Conservation (phyloP, 352 stramenopile genomes). For the Phytophthora hybrid region DNA sequence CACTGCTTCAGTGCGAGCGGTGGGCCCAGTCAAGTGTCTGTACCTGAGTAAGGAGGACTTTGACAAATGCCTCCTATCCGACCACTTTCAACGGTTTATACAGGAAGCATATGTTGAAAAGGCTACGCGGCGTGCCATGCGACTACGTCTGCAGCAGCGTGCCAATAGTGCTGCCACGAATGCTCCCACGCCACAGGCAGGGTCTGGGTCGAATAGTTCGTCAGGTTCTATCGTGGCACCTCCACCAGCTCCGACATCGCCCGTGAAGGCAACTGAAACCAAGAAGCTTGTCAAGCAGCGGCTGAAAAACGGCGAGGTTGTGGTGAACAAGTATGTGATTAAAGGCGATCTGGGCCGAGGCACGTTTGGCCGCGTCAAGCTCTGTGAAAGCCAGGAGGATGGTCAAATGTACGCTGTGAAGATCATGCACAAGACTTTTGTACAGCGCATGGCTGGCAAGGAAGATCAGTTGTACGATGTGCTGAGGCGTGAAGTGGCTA, state of each 20-base stretch:
- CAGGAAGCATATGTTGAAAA: conserved; percentile 90
- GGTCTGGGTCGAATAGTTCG: conserved; percentile 34
- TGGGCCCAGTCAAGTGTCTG: conserved; percentile 85
- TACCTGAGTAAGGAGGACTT: conserved; percentile 91
- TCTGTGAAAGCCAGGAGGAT: conserved; percentile 85
- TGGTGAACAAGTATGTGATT: conserved; percentile 96
- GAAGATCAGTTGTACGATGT: conserved; percentile 89
- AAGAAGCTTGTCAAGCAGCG: conserved; percentile 85
- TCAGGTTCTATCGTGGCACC: conserved; percentile 42
- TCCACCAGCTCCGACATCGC: conserved; percentile 58
- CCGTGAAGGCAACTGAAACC: conserved; percentile 76
- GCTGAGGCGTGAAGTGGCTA: conserved; percentile 92
- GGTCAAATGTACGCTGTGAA: conserved; percentile 88
- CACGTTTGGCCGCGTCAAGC: conserved; percentile 90
- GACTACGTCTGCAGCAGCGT: conserved; percentile 72
- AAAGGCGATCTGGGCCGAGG: conserved; percentile 92
- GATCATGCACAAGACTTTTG: conserved; percentile 92
- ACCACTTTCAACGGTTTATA: conserved; percentile 89
- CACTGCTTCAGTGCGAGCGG: conserved; percentile 81
- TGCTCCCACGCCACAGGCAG: conserved; percentile 25
- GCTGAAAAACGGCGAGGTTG: conserved; percentile 85
- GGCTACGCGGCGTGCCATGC: conserved; percentile 83
- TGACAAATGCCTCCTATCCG: conserved; percentile 84
- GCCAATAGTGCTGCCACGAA: conserved; percentile 40
- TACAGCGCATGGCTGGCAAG: conserved; percentile 89